These are phyloP conservation scores for Bremia lactucae DNA, from an alignment of 352 stramenopile genomes.

Conservation along the genomic window DNA sequence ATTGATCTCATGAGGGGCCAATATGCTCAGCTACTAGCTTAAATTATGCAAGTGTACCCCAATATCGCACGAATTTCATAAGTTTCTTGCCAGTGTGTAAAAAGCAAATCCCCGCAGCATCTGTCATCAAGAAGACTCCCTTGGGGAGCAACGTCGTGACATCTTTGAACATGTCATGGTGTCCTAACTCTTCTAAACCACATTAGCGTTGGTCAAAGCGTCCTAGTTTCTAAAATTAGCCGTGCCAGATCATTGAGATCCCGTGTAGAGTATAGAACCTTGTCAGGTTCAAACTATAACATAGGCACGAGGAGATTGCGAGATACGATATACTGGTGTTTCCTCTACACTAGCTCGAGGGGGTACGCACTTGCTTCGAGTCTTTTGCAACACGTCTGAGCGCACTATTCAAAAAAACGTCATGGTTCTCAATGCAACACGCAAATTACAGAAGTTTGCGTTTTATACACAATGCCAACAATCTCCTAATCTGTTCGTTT, in stretches of 20 bases:
- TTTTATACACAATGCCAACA: no score
- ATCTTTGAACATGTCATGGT: conserved; percentile 64
- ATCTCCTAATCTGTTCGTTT: no score
- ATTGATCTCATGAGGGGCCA: no score
- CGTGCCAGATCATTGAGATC: conserved; percentile 69
- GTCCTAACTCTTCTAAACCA: conserved; percentile 62
- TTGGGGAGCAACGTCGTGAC: conserved; percentile 51
- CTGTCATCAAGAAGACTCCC: conserved; percentile 55
- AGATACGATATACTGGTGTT: not conserved
- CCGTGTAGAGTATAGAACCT: conserved; percentile 39
- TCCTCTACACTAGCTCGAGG: not conserved
- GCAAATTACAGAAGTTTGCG: no score
- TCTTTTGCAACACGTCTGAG: conserved; percentile 29
- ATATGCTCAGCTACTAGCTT: not conserved
- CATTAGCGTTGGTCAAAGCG: conserved; percentile 75
- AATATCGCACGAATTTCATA: conserved; percentile 44
- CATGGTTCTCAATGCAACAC: no score
- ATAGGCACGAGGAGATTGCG: not conserved
- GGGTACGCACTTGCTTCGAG: conserved; percentile 35
- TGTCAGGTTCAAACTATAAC: conserved; percentile 33
- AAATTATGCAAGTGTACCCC: not conserved
- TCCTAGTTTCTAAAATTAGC: conserved; percentile 77
- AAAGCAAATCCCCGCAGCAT: conserved; percentile 71
- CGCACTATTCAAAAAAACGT: no score
- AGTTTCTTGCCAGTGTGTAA: conserved; percentile 40